Evolutionary conservation across 2,329 filamentous ascomycete species (phyloP).

Genomic region (Gnomoniopsis sp.): DNA sequence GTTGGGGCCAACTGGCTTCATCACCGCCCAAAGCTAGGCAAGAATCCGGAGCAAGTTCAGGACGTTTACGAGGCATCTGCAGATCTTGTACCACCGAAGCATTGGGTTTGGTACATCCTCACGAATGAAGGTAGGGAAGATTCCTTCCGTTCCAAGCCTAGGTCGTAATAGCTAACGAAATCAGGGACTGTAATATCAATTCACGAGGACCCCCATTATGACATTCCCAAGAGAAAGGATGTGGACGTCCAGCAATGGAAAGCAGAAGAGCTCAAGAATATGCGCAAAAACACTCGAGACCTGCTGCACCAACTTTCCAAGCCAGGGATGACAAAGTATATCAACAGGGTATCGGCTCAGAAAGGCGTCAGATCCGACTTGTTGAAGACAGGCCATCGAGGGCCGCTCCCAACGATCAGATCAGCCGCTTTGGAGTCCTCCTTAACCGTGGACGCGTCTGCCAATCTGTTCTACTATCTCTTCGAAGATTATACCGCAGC

Average conservation of each 20-base stretch:
- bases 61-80: constrained; percentile 2
- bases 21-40: constrained; percentile 29
- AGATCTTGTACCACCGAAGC: constrained; percentile 36
- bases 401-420: constrained; percentile 1
- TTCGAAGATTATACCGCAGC: constrained; percentile 65
- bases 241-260: constrained; percentile 22
- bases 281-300: constrained; percentile 36
- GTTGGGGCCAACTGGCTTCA: constrained; percentile 68
- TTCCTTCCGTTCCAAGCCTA: not conserved
- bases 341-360: constrained; percentile 37
- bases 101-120: constrained; percentile 70
- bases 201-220: constrained; percentile 51
- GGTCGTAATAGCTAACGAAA: constrained; percentile 17
- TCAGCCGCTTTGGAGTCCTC: constrained; percentile 22
- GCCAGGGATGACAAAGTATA: constrained; percentile 35
- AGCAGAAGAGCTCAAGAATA: constrained; percentile 29
- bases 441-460: constrained; percentile 47
- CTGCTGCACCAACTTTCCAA: constrained; percentile 37
- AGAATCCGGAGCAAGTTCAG: not conserved
- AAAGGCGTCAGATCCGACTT: constrained; percentile 34
- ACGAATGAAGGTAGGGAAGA: constrained; percentile 55
- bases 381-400: not conserved
- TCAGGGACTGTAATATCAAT: constrained; percentile 67
- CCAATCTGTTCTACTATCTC: constrained; percentile 62
- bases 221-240: constrained; percentile 24